Evolutionary conservation across 257 asterid species (phyloP), one percentile per base, ranked within the genome.

Genomic region (Ocimum tenuiflorum): DNA sequence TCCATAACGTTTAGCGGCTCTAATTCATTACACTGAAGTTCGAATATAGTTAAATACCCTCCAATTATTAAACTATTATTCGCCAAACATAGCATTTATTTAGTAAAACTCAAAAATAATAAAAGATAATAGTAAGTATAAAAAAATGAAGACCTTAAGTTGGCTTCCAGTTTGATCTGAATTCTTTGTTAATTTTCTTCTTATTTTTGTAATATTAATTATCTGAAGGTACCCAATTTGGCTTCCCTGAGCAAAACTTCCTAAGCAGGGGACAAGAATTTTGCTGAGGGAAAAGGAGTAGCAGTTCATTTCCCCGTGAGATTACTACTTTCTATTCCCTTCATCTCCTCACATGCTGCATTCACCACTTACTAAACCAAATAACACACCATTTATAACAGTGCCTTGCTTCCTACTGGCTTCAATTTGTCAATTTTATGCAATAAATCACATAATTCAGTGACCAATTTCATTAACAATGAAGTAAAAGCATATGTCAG

Each of bases 201-300:
- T 33, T 2, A 3, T 3, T n/a, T 46, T 45, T 17, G 20, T 11
- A 47, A 27, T 29, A 11, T 62, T 31, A 0, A 63, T 15, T 22
- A 52, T 15, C 24, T 39, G 54, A 38, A 66, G 71, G 71, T 66
- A 66, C 71, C 53, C 63, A 50, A 9, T 14, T 41, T 53, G 63
- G 63, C 27, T 66, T 33, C 22, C 63, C 39, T 49, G 46, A 49
- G 69, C 69, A 31, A 52, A 33, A 52, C 17, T 53, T 36, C 54
- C 33, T 1, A 24, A 61, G 54, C 67, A 43, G 53, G 39, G 54
- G 41, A 24, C 7, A 14, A 52, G 42, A 57, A 14, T 43, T 39
- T 59, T 59, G 65, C 35, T 41, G 13, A 20, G 62, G 14, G 23
- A 55, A 54, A 29, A 43, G 54, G 48, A 29, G 46, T 15, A 41